Base-by-base conservation (phyloP, 106 monocot species). In the Allium cepa region DNA sequence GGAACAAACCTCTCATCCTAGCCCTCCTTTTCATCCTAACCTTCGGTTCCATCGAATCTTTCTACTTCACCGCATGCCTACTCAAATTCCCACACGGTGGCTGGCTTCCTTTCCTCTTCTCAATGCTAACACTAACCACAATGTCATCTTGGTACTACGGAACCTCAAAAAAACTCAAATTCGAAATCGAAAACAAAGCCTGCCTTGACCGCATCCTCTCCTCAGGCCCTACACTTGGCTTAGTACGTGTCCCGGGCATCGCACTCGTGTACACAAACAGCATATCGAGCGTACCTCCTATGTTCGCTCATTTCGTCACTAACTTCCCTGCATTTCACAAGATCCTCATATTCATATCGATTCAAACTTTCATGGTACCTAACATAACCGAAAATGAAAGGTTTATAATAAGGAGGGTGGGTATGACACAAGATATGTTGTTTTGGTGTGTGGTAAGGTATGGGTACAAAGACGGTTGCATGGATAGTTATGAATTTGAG, bases 71-170 rank as follows among this genome's bases (percentile, higher is more conserved):
- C 4, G 85, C 95, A 0, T 85, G 83, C 73, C 72, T 88, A 17
- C 63, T 77, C 11, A 95, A 95, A 49, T 68, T 91, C 5, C 78
- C 59, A 9, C 71, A 84, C 52, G 87, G 94, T 57, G 94, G 90
- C 11, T 94, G 94, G 90, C 59, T 94, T 49, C 80, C 94, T 1
- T 75, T 94, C 46, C 50, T 79, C 10, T 15, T 94, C 62, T 87
- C 90, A 49, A 52, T 90, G 4, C 11, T 80, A 50, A 72, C 70
- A 15, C 15, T 94, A 48, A 26, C 71, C 1, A 57, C 71, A 4
- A 90, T 87, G 90, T 74, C 75, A 11, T 53, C 64, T 15, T 94
- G 90, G 94, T 80, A 84, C 27, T 94, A 94, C 69, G 94, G 90
- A 8, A 90, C 90, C 3, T 56, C 62, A 11, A 82, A 67, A 67